These are phyloP conservation scores for Phaeophleospora eucalypticola DNA, from an alignment of 2,329 filamentous ascomycete genomes.

Conservation along the genomic window DNA sequence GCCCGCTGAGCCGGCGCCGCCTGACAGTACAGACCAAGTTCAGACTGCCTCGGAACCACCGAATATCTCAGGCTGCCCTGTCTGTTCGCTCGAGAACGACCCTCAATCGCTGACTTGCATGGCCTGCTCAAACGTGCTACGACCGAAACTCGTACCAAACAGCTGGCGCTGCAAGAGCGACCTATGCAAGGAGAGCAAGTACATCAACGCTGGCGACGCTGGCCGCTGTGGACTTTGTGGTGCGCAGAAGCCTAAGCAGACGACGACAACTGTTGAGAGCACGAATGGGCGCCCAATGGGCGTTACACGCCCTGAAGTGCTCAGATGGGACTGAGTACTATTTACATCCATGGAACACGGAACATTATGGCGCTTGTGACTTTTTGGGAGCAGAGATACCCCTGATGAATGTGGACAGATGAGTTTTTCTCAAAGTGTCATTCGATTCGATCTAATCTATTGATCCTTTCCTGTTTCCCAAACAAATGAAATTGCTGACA, in stretches of 20 bases:
- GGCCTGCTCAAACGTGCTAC: slow-evolving; percentile 68
- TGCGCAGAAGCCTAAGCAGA: slow-evolving; percentile 25
- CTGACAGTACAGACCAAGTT: neutral
- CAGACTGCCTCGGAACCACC: slow-evolving; percentile 1
- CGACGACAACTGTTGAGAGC: neutral
- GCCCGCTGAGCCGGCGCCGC: no score
- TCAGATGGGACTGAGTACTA: slow-evolving; percentile 31
- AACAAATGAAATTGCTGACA: no score
- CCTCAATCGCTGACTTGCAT: slow-evolving; percentile 55
- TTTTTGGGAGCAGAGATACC: slow-evolving; percentile 2
- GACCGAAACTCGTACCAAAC: slow-evolving; percentile 48
- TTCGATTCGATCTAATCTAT: neutral
- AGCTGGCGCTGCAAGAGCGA: slow-evolving; percentile 62
- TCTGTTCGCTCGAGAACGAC: slow-evolving; percentile 67
- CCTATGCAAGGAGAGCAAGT: slow-evolving; percentile 54
- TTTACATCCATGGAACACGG: neutral
- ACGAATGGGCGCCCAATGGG: slow-evolving; percentile 17
- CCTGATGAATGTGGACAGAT: neutral
- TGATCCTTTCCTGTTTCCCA: no score
- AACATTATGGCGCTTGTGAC: neutral
- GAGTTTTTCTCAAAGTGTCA: neutral
- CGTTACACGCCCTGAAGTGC: slow-evolving; percentile 26
- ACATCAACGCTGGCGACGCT: slow-evolving; percentile 66
- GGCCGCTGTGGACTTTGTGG: slow-evolving; percentile 69
- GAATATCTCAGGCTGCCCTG: slow-evolving; percentile 38